Percentiles rank a stretch among this genome's conserved stretches.
Evolutionary conservation across 495 filamentous ascomycete species (phyloP).

Genomic region (Penicillium longicatenatum): DNA sequence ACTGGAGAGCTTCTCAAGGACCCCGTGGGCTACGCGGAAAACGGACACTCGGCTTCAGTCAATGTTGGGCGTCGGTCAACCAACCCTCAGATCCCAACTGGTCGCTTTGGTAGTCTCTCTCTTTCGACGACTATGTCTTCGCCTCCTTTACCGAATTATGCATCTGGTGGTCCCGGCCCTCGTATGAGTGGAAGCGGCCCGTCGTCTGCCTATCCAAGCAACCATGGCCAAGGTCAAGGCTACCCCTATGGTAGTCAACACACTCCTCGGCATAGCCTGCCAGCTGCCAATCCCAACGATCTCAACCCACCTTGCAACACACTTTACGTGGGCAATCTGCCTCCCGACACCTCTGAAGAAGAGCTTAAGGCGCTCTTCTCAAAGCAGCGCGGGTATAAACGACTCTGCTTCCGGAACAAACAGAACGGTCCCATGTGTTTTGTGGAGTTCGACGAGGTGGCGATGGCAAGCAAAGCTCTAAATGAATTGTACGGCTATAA

Average conservation of each 20-base stretch:
- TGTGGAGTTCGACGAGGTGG: constrained; percentile 96
- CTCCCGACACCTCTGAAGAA: constrained; percentile 91
- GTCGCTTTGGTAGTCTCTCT: constrained; percentile 70
- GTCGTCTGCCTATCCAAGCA: constrained; percentile 62
- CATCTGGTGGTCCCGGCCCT: constrained; percentile 27
- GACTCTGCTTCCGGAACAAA: constrained; percentile 96
- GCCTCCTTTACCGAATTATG: constrained; percentile 53
- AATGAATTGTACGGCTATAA: constrained; percentile 88
- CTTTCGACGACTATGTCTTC: constrained; percentile 65
- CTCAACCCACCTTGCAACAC: constrained; percentile 99
- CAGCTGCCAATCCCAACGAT: constrained; percentile 92
- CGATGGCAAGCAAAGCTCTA: constrained; percentile 89
- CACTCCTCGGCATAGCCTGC: constrained; percentile 70
- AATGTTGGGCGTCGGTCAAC: constrained; percentile 63
- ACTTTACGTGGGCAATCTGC: constrained; percentile 94
- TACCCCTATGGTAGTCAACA: constrained; percentile 62
- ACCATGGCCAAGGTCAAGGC: constrained; percentile 50
- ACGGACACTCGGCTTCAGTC: constrained; percentile 57
- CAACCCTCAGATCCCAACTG: constrained; percentile 71
- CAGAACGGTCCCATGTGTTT: constrained; percentile 99
- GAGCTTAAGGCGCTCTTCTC: constrained; percentile 95
- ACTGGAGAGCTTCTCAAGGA: constrained; percentile 82
- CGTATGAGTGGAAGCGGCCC: constrained; percentile 55
- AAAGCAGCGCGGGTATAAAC: constrained; percentile 93
- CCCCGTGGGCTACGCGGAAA: constrained; percentile 81